Evolutionary conservation across 352 stramenopile species (phyloP).

Genomic region (Globisporangium viniferum): DNA sequence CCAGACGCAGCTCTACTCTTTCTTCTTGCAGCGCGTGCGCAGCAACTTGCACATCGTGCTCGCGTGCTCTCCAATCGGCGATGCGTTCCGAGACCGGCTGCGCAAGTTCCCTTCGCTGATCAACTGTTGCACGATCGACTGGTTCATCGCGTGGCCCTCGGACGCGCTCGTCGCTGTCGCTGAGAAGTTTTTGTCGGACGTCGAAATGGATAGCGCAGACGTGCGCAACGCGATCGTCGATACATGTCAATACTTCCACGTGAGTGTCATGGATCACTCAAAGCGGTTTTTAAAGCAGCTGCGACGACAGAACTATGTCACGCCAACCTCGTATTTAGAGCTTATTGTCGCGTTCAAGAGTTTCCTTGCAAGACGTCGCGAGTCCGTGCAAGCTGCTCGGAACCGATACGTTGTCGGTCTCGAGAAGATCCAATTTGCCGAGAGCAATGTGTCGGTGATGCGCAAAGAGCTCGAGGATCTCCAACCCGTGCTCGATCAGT

Average conservation of each 20-base stretch:
- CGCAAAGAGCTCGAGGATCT: conserved; percentile 93
- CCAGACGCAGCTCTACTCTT: conserved; percentile 87
- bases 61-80: conserved; percentile 93
- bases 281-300: conserved; percentile 79
- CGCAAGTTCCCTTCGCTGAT: conserved; percentile 95
- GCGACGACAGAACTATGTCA: conserved; percentile 94
- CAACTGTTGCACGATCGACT: conserved; percentile 98
- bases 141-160: conserved; percentile 94
- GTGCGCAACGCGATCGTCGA: conserved; percentile 85
- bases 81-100: conserved; percentile 92
- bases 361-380: conserved; percentile 77
- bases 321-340: conserved; percentile 94
- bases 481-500: conserved; percentile 91
- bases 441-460: conserved; percentile 92
- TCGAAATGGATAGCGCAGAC: conserved; percentile 82
- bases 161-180: conserved; percentile 93
- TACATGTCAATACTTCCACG: conserved; percentile 93
- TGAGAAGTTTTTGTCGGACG: conserved; percentile 89
- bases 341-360: conserved; percentile 94
- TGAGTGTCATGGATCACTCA: conserved; percentile 85
- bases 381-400: conserved; percentile 78
- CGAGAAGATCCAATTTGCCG: conserved; percentile 93
- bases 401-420: conserved; percentile 90
- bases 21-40: conserved; percentile 91
- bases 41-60: conserved; percentile 94